Percentiles rank a stretch among this genome's conserved stretches.
These are phyloP conservation scores for Agaricus sinodeliciosus DNA, from an alignment of 768 basidiomycete genomes.

Conservation along the genomic window DNA sequence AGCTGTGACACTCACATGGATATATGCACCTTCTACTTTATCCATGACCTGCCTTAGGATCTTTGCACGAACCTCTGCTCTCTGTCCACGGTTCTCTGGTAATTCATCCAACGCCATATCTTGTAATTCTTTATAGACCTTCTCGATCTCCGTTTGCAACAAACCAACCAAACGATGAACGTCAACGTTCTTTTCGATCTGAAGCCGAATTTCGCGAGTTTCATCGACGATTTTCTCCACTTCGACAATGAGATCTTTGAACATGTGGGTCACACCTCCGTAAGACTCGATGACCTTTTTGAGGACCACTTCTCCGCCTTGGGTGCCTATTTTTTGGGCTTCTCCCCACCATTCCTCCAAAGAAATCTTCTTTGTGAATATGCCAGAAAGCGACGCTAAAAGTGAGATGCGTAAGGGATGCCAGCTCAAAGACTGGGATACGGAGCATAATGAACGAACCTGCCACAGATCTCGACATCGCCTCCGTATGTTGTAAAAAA, in stretches of 20 bases:
- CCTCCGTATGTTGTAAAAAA: too few relatives aligned
- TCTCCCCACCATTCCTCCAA: not conserved
- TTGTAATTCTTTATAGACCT: not conserved
- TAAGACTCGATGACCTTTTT: not conserved
- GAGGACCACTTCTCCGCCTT: not conserved
- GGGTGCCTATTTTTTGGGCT: not conserved
- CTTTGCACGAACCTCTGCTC: not conserved
- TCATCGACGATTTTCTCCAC: not conserved
- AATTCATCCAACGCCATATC: not conserved
- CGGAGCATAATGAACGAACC: too few relatives aligned
- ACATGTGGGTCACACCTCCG: not conserved
- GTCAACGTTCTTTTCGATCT: not conserved
- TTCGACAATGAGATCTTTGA: not conserved
- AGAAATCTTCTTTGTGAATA: not conserved
- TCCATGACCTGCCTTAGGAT: not conserved
- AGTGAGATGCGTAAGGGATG: too few relatives aligned
- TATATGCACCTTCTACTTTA: not conserved
- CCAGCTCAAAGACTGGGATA: too few relatives aligned
- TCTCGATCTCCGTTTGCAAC: not conserved
- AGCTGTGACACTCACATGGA: not conserved
- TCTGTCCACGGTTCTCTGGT: not conserved
- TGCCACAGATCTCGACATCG: too few relatives aligned
- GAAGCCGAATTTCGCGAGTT: not conserved
- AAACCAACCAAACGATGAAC: not conserved
- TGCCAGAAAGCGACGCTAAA: not conserved